These are phyloP conservation scores for Pistacia integerrima DNA, from an alignment of 345 rosid genomes.

Conservation along the genomic window DNA sequence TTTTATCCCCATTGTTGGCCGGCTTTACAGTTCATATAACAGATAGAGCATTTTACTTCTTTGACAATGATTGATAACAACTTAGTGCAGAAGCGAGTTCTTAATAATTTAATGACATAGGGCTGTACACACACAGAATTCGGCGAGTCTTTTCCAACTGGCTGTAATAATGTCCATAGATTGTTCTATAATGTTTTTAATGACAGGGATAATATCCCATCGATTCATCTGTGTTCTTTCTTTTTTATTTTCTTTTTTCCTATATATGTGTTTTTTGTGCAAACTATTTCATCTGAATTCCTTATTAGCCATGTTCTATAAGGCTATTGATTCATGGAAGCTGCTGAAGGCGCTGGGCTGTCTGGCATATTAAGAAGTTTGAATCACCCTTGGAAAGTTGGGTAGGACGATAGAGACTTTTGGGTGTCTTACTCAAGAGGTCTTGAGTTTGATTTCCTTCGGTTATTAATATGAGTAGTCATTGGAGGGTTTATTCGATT, in stretches of 20 bases:
- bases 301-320: too few relatives aligned
- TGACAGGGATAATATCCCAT: not conserved
- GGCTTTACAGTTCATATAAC: conserved; percentile 11
- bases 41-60: not conserved
- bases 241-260: not conserved
- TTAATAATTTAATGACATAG: conserved; percentile 6
- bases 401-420: too few relatives aligned
- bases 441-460: too few relatives aligned
- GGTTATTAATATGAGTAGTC: too few relatives aligned
- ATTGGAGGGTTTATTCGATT: too few relatives aligned
- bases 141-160: not conserved
- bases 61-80: conserved; percentile 11
- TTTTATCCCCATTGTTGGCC: conserved; percentile 5
- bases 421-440: too few relatives aligned
- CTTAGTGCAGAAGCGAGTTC: not conserved
- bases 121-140: conserved; percentile 2
- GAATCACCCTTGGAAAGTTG: too few relatives aligned
- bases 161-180: not conserved
- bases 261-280: too few relatives aligned
- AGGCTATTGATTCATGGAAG: not conserved
- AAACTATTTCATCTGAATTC: too few relatives aligned
- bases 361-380: too few relatives aligned
- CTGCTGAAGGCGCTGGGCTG: too few relatives aligned
- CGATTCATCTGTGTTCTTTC: not conserved
- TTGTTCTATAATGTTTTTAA: not conserved